These are phyloP conservation scores for Fusarium lyarnte DNA, from an alignment of 2,329 filamentous ascomycete genomes.

Conservation along the genomic window DNA sequence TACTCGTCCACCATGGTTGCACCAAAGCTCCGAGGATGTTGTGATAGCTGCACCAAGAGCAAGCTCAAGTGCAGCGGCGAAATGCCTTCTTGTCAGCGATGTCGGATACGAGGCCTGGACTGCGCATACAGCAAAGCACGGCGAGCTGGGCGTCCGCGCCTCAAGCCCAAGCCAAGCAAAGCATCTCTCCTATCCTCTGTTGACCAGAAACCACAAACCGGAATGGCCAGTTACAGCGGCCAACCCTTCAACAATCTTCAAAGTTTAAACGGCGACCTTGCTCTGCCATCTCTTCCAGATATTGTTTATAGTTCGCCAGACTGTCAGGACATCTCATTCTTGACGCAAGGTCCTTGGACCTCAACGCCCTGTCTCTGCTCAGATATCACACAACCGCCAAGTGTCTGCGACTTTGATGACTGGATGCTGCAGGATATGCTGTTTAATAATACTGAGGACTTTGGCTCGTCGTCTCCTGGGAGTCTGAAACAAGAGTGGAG, in stretches of 20 bases:
- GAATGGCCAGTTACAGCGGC: rapidly evolving
- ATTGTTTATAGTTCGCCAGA: rapidly evolving
- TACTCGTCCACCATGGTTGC: rapidly evolving
- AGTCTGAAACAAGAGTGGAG: rapidly evolving
- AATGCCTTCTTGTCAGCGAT: background rate
- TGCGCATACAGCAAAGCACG: background rate
- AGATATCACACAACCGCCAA: background rate
- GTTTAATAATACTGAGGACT: rapidly evolving
- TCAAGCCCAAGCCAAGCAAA: background rate
- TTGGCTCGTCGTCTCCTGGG: rapidly evolving
- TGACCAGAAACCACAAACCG: rapidly evolving
- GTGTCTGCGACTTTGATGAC: background rate
- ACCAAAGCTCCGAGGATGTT: background rate
- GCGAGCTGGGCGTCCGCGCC: background rate
- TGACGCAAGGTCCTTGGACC: background rate
- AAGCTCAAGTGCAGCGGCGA: background rate
- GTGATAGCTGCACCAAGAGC: background rate
- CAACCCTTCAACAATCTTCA: too few species aligned
- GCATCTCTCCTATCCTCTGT: background rate
- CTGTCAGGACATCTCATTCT: rapidly evolving
- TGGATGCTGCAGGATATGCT: background rate
- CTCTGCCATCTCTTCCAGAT: background rate
- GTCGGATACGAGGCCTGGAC: background rate
- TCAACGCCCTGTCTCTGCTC: background rate
- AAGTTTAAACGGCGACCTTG: rapidly evolving